Base-by-base conservation (phyloP, 2,329 filamentous ascomycete genomes). In the Corniculantispora saksenae region DNA sequence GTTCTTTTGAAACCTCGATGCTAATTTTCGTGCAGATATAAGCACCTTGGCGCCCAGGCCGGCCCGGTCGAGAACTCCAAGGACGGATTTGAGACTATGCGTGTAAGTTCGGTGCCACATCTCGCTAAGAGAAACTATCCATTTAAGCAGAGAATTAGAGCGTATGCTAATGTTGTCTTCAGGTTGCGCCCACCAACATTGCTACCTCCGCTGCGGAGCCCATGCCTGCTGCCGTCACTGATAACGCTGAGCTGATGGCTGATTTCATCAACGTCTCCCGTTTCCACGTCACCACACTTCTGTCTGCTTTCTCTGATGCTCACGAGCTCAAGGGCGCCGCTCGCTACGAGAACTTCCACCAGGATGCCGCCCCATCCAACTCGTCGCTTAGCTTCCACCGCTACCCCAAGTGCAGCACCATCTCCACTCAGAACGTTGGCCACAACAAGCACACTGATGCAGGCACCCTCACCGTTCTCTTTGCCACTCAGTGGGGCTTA, bases 341-440 rank as follows among this genome's bases (percentile, higher is more conserved):
- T 4, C 38, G 38, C 38, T 43, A 43, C 38, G 38, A 43, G 38
- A 43, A 43, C 12, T 43, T 43, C 12, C 38, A 43, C 38, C 38
- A 43, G 38, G 38, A 43, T 13, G 38, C 38, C 17, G 38, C 38
- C 3, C 38, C 38, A 7, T 43, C 38, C 38, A 43, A 43, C 38
- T 43, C 38, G 38, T 43, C 38, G 38, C 38, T 43, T 7, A 43
- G 38, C 38, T 43, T 43, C 38, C 38, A 55, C 51, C n/a, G 27
- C 51, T 54, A 35, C 19, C 51, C 51, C 51, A 54, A 32, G 19
- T 27, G 27, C 27, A 29, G 25, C 17, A 27, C 29, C 1, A 19
- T 29, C 95, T 93, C 78, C 90, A 27, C 35, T 1, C n/a, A 15
- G 8, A 57, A 43, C 35, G 55, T 19, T 19, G 69, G 72, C 7